phyloP scores from a whole-genome alignment of 2,329 filamentous ascomycete species.

The Metarhizium rileyi region DNA sequence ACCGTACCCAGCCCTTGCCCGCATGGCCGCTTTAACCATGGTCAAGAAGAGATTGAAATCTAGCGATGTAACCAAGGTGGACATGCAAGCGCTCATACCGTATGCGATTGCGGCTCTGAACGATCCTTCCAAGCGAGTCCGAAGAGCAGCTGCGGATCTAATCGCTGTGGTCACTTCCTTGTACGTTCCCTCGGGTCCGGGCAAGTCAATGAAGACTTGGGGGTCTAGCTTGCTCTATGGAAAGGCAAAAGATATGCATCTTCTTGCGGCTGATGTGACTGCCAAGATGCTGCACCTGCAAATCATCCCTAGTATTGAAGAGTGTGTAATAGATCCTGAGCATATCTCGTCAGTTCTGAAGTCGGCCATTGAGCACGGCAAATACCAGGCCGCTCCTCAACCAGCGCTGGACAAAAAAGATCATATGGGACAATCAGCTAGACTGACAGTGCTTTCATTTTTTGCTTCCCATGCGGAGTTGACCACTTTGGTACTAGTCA shows the following conservation, averaged over 20 bases:
- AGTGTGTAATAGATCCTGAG: conserved; percentile 70
- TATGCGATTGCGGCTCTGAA: conserved; percentile 67
- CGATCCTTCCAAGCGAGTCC: conserved; percentile 67
- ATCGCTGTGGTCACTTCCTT: conserved; percentile 44
- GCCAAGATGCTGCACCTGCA: conserved; percentile 54
- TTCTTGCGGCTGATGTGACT: conserved; percentile 48
- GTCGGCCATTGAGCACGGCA: conserved; percentile 29
- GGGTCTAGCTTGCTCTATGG: conserved; percentile 58
- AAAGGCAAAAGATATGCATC: conserved; percentile 32
- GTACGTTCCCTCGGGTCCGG: conserved; percentile 28
- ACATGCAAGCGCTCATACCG: conserved; percentile 75
- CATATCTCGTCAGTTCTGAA: conserved; percentile 57
- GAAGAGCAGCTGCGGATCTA: conserved; percentile 63
- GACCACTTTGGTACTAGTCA: conserved; percentile 60
- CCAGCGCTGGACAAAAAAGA: conserved; percentile 39
- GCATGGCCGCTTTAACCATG: conserved; percentile 58
- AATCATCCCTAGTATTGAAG: conserved; percentile 70
- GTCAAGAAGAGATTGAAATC: conserved; percentile 47
- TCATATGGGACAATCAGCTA: conserved; percentile 48
- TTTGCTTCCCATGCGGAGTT: conserved; percentile 62
- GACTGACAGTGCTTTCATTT: conserved; percentile 59
- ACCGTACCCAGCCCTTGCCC: conserved; percentile 57
- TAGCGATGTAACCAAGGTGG: conserved; percentile 38
- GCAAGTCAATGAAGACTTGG: conserved; percentile 43
- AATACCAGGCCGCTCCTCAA: conserved; percentile 23